Percentiles rank a stretch among this genome's conserved stretches.
phyloP scores from a whole-genome alignment of 1,284 basidiomycete genomes.

The Boletus smithii region DNA sequence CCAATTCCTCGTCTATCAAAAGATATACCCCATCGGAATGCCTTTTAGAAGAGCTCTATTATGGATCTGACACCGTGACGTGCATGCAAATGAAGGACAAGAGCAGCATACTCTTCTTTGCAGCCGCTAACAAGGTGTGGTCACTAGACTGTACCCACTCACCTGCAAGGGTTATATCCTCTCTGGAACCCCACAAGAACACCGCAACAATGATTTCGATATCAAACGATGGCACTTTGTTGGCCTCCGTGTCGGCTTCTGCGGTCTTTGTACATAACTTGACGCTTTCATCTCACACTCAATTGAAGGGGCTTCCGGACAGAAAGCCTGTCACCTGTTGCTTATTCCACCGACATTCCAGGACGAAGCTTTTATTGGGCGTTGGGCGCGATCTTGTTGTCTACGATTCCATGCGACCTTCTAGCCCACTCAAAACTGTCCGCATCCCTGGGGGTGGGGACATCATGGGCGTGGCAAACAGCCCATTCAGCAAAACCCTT shows the following conservation, averaged over 20 bases:
- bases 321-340: conserved; percentile 42
- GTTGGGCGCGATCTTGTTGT: conserved; percentile 52
- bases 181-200: conserved; percentile 60
- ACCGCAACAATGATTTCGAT: conserved; percentile 51
- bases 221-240: conserved; percentile 54
- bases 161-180: conserved; percentile 47
- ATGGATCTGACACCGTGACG: conserved; percentile 33
- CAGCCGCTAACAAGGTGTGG: conserved; percentile 50
- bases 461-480: conserved; percentile 54
- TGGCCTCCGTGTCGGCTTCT: conserved; percentile 52
- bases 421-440: conserved; percentile 51
- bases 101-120: conserved; percentile 44
- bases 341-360: conserved; percentile 57
- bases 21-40: conserved; percentile 50
- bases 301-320: conserved; percentile 50
- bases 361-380: conserved; percentile 55
- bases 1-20: conserved; percentile 44
- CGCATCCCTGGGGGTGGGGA: conserved; percentile 44
- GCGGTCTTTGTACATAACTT: conserved; percentile 61
- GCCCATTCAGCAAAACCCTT: conserved; percentile 71
- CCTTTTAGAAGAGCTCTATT: conserved; percentile 41
- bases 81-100: conserved; percentile 48
- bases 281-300: conserved; percentile 42
- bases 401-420: conserved; percentile 60
- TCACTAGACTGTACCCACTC: conserved; percentile 55